Conservation (phyloP, 1,284 basidiomycete species). For the Puccinia horiana region DNA sequence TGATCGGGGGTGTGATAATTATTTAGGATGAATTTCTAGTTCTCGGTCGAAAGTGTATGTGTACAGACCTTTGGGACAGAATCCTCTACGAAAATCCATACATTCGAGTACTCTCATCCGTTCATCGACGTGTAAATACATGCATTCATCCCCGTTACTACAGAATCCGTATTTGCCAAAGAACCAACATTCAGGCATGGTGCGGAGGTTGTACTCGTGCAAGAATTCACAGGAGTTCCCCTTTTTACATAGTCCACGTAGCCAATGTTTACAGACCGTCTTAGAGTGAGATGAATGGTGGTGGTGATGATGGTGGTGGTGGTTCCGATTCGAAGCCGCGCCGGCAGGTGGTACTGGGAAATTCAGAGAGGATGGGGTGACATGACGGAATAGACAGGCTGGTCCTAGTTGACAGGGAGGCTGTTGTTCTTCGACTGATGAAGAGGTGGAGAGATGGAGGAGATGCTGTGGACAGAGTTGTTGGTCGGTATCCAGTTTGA, state of each 20-base stretch:
- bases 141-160: constrained; percentile 94
- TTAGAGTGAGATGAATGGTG: constrained; percentile 64
- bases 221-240: constrained; percentile 97
- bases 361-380: constrained; percentile 77
- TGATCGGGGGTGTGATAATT: too few species aligned
- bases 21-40: too few species aligned
- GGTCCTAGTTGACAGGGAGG: constrained; percentile 83
- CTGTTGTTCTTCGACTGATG: neutral
- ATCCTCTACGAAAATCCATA: constrained; percentile 91
- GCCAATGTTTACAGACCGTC: constrained; percentile 95
- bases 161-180: constrained; percentile 98
- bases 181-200: constrained; percentile 99
- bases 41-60: neutral
- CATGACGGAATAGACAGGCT: constrained; percentile 85
- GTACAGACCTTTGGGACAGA: constrained; percentile 65
- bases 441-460: neutral
- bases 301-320: constrained; percentile 70
- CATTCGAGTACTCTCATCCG: constrained; percentile 77
- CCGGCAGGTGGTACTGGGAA: constrained; percentile 77
- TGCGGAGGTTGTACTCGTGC: constrained; percentile 95
- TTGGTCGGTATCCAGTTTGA: constrained; percentile 75
- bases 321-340: neutral
- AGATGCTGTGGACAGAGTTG: constrained; percentile 50
- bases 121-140: constrained; percentile 97
- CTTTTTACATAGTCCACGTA: constrained; percentile 96